Conservation (phyloP, 1,139 yeast species). For the Hansenula anomala region DNA sequence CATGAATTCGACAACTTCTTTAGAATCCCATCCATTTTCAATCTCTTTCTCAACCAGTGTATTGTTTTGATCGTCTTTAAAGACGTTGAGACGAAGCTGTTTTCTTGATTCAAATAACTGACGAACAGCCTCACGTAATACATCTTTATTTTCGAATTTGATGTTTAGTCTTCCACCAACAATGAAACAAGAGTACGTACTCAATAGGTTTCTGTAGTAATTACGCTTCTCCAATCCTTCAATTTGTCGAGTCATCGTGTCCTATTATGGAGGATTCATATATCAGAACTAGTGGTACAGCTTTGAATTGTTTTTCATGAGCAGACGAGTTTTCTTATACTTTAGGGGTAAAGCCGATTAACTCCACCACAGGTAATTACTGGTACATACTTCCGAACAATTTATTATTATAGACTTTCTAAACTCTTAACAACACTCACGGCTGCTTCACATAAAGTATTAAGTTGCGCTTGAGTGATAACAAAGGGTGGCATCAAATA, state of each 20-base stretch:
- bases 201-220: slow-evolving; percentile 1
- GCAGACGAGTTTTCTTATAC: too few relatives aligned
- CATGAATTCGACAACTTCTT: too few relatives aligned
- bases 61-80: neutral
- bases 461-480: slow-evolving; percentile 17
- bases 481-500: slow-evolving; percentile 28
- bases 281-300: too few relatives aligned
- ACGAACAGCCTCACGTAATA: slow-evolving; percentile 10
- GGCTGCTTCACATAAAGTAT: slow-evolving; percentile 1
- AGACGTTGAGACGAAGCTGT: slow-evolving; percentile 8
- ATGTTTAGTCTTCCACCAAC: slow-evolving; percentile 12
- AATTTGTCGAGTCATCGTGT: too few relatives aligned
- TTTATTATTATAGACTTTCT: too few relatives aligned
- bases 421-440: slow-evolving; percentile 2
- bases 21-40: too few relatives aligned
- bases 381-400: too few relatives aligned
- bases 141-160: too few relatives aligned
- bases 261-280: neutral
- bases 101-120: slow-evolving; percentile 6
- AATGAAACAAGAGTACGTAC: slow-evolving; percentile 22
- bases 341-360: too few relatives aligned
- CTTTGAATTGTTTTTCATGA: too few relatives aligned
- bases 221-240: neutral
- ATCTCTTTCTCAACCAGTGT: too few relatives aligned
- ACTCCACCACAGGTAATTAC: too few relatives aligned